Conservation (phyloP, 176 grass and related monocot genomes). For the Aegilops speltoides region DNA sequence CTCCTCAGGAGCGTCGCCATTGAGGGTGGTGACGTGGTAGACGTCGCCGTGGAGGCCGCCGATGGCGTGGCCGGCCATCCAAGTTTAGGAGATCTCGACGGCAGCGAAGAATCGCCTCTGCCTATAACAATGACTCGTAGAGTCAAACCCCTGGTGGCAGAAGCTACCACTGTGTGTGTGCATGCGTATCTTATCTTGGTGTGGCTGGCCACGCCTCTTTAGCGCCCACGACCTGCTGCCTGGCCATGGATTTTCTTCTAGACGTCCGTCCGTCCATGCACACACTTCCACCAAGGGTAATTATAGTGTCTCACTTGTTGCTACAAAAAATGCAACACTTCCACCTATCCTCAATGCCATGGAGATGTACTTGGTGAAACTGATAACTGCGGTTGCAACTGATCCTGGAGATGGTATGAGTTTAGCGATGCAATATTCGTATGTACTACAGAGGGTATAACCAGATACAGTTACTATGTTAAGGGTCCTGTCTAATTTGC, state of each 20-base stretch:
- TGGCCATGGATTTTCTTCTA: constrained; percentile 9
- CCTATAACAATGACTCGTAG: too few relatives aligned
- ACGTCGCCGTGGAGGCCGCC: constrained; percentile 62
- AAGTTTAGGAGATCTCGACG: too few relatives aligned
- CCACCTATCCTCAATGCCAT: constrained; percentile 61
- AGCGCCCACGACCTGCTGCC: constrained; percentile 25
- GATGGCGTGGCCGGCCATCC: too few relatives aligned
- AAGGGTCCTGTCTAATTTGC: neutral
- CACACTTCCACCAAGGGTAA: too few relatives aligned
- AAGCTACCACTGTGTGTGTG: neutral
- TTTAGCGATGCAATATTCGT: constrained; percentile 12
- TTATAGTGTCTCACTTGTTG: constrained; percentile 36
- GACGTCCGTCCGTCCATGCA: neutral
- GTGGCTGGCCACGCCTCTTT: constrained; percentile 29
- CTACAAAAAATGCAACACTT: constrained; percentile 42
- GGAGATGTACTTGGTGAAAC: constrained; percentile 46
- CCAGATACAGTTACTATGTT: neutral
- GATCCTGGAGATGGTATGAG: constrained; percentile 48
- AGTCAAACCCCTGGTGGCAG: neutral
- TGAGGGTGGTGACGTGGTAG: constrained; percentile 72
- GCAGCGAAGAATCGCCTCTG: too few relatives aligned
- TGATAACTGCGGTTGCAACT: constrained; percentile 14
- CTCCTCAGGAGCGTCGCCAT: neutral
- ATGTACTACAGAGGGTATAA: neutral
- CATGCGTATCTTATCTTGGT: constrained; percentile 12